Conservation (phyloP, 192 early-diverging fungal genomes). For the Gryganskiella cystojenkinii region DNA sequence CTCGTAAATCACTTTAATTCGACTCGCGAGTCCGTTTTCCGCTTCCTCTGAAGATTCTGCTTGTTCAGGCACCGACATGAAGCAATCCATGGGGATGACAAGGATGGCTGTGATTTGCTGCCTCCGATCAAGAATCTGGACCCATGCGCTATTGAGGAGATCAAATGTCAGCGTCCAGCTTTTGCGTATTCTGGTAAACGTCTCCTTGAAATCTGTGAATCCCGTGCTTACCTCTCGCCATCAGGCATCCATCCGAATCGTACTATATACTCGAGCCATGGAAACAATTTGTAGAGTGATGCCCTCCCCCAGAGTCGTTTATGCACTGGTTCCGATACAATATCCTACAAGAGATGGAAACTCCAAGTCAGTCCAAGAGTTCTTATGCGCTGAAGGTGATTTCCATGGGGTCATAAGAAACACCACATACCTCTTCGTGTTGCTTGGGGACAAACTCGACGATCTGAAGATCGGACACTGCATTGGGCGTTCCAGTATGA, state of each 20-base stretch:
- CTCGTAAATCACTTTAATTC: slow-evolving; percentile 61
- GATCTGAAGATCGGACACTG: slow-evolving; percentile 60
- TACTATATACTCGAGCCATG: slow-evolving; percentile 77
- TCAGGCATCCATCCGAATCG: slow-evolving; percentile 73
- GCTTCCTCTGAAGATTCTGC: slow-evolving; percentile 18
- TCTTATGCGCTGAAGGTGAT: too few species aligned
- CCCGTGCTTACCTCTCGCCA: slow-evolving; percentile 55
- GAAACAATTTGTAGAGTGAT: slow-evolving; percentile 59
- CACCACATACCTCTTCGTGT: slow-evolving; percentile 17
- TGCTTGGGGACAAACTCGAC: slow-evolving; percentile 61
- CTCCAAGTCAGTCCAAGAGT: too few species aligned
- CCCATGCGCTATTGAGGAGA: slow-evolving; percentile 58
- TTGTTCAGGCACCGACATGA: slow-evolving; percentile 60
- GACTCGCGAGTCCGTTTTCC: slow-evolving; percentile 23
- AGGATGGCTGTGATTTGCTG: slow-evolving; percentile 66
- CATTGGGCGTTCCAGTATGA: slow-evolving; percentile 69
- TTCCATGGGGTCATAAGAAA: neutral
- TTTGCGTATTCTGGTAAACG: neutral
- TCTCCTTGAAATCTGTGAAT: neutral
- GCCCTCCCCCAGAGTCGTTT: slow-evolving; percentile 57
- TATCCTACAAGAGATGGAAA: too few species aligned
- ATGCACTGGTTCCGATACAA: slow-evolving; percentile 45
- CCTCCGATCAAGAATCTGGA: slow-evolving; percentile 64
- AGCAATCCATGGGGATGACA: slow-evolving; percentile 58
- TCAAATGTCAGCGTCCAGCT: neutral